Percentiles rank a stretch among this genome's conserved stretches.
phyloP scores from a whole-genome alignment of 352 stramenopile genomes.

The Pythium chondricola region DNA sequence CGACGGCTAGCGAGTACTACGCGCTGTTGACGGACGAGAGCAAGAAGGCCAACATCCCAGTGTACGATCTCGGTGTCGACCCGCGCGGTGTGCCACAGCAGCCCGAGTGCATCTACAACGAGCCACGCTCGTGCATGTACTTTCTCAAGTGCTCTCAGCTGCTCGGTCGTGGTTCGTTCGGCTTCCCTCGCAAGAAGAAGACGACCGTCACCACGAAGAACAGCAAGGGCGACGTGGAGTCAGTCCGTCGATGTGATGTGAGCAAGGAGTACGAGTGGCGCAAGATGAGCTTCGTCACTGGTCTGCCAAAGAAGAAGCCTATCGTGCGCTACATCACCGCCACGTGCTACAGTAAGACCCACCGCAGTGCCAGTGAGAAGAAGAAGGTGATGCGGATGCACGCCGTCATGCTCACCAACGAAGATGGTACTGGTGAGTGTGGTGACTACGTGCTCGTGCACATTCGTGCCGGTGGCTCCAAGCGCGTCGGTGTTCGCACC shows the following conservation, averaged over 20 bases:
- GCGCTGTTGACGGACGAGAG: constrained; percentile 32
- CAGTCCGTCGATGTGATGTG: constrained; percentile 9
- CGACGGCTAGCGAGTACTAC: constrained; percentile 59
- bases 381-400: constrained; percentile 82
- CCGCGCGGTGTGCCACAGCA: constrained; percentile 62
- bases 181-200: constrained; percentile 63
- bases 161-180: constrained; percentile 62
- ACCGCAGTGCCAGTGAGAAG: constrained; percentile 47
- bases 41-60: constrained; percentile 32
- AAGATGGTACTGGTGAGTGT: constrained; percentile 32
- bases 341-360: constrained; percentile 65
- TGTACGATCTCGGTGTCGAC: constrained; percentile 72
- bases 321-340: constrained; percentile 73
- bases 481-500: constrained; percentile 58
- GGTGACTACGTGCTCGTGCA: constrained; percentile 67
- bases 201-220: constrained; percentile 17
- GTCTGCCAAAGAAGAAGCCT: constrained; percentile 63
- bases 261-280: constrained; percentile 79
- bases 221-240: constrained; percentile 24
- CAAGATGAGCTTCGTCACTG: constrained; percentile 83
- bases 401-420: constrained; percentile 63
- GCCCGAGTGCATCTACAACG: constrained; percentile 71
- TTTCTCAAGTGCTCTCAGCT: constrained; percentile 58
- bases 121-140: constrained; percentile 72
- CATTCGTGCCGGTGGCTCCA: constrained; percentile 62